Evolutionary conservation across 164 flowering plant species (phyloP), one percentile per base, ranked within the genome.

Genomic region (Umbilicus rupestris): DNA sequence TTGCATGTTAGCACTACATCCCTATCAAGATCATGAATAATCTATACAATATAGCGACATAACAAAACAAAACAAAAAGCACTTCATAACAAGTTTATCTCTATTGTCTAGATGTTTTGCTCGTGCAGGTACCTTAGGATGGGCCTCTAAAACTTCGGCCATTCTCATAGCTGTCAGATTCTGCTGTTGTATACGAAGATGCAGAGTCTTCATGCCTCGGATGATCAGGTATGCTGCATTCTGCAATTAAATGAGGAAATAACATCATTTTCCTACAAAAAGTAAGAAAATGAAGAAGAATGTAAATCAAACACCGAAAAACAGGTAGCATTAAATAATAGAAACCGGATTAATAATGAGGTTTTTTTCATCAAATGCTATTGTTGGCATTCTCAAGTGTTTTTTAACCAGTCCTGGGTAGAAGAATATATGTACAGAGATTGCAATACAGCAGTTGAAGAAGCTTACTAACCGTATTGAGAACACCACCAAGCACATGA

Each of bases 161-260:
- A 94, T 94, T 89, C 87, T 84, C 82, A 75, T 60, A 69, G 88
- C 99, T 64, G 96, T 92, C 41, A 80, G 73, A 66, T 91, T 92
- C 68, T 94, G 97, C 73, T 87, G 94, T 87, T 80, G 87, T 83
- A 94, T 83, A 87, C 99, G 99, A 75, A 91, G 96, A 81, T 94
- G 93, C 78, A 94, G 79, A 49, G 97, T 94, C 84, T 94, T 94
- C 93, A 94, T 87, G 86, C 99, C 99, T 75, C 99, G 83, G 67
- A 91, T 84, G 77, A 94, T 84, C 75, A 88, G 76, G 71, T 91
- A 94, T 3, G 99, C 92, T 20, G 99, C 96, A 81, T 89, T 85
- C 99, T 94, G 82, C 46, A 58, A 64, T 15, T 68, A 26, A 57
- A 44, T 35, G 67, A 64, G 66, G 33, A 60, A 46, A 71, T 49